Percentiles rank a stretch among this genome's conserved stretches.
phyloP scores from a whole-genome alignment of 257 asterid genomes.

The Gentiana dahurica region DNA sequence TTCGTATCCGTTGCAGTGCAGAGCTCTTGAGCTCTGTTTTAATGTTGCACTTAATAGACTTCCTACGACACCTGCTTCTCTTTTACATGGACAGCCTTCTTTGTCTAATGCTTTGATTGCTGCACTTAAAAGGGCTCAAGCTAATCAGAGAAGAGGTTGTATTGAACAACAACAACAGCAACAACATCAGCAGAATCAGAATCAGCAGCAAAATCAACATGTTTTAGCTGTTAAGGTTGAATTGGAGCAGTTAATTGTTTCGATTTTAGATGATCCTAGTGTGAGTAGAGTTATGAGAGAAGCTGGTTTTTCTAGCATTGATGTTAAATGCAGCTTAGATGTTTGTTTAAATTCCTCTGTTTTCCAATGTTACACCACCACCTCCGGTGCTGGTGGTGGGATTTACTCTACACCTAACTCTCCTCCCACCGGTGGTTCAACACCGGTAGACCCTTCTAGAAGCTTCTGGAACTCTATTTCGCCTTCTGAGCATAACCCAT shows the following conservation, averaged over 20 bases:
- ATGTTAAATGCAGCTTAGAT: slow-evolving; percentile 45
- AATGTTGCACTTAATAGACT: slow-evolving; percentile 82
- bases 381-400: slow-evolving; percentile 27
- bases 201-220: slow-evolving; percentile 40
- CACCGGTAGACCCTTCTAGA: slow-evolving; percentile 8
- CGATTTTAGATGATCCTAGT: slow-evolving; percentile 79
- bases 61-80: slow-evolving; percentile 59
- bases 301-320: slow-evolving; percentile 68
- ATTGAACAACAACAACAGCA: slow-evolving; percentile 53
- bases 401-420: slow-evolving; percentile 64
- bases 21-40: slow-evolving; percentile 80
- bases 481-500: slow-evolving; percentile 22
- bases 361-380: slow-evolving; percentile 35
- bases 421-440: slow-evolving; percentile 33
- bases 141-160: slow-evolving; percentile 65
- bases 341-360: slow-evolving; percentile 31
- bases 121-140: slow-evolving; percentile 76
- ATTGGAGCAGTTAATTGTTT: slow-evolving; percentile 62
- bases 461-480: slow-evolving; percentile 23
- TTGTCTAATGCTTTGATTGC: slow-evolving; percentile 74
- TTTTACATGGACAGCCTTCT: slow-evolving; percentile 63
- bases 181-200: slow-evolving; percentile 35
- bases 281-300: slow-evolving; percentile 84
- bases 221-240: slow-evolving; percentile 52
- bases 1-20: slow-evolving; percentile 38